Conservation (phyloP, 352 stramenopile species). For the Pilasporangium apinafurcum region DNA sequence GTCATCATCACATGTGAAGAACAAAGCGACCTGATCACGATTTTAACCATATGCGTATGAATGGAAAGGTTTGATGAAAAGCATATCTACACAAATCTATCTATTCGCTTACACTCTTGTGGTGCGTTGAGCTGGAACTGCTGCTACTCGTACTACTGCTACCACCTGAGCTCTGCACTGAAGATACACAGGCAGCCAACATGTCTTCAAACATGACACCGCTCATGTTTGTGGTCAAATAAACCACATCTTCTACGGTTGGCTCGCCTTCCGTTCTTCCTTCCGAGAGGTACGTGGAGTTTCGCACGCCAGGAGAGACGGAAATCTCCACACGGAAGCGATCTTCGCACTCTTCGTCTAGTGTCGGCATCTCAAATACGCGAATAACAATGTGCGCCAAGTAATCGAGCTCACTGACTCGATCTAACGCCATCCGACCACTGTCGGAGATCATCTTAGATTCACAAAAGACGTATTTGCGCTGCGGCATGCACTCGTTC, state of each 20-base stretch:
- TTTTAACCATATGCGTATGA: too few species aligned
- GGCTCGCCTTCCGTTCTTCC: conserved; percentile 9
- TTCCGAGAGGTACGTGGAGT: conserved; percentile 28
- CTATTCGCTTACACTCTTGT: too few species aligned
- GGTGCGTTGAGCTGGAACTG: too few species aligned
- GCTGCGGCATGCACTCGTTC: conserved; percentile 68
- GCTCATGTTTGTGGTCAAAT: conserved; percentile 82
- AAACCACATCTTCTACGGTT: conserved; percentile 65
- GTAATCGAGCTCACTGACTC: conserved; percentile 96
- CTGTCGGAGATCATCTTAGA: conserved; percentile 77
- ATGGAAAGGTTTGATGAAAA: too few species aligned
- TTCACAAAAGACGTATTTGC: conserved; percentile 76
- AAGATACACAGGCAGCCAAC: conserved; percentile 78
- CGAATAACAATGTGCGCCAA: conserved; percentile 98
- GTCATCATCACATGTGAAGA: too few species aligned
- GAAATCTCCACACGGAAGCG: conserved; percentile 84
- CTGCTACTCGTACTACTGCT: too few species aligned
- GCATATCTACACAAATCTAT: too few species aligned
- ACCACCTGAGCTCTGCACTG: conserved; percentile 59
- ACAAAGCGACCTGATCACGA: too few species aligned
- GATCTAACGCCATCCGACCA: conserved; percentile 67
- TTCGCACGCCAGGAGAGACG: conserved; percentile 73
- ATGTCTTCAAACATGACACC: conserved; percentile 88
- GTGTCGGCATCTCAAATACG: conserved; percentile 94
- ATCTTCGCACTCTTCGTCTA: conserved; percentile 78